Evolutionary conservation across 192 early-diverging fungal genomes (phyloP), one percentile per base, ranked within the genome.

Genomic region (Coemansia sp.): DNA sequence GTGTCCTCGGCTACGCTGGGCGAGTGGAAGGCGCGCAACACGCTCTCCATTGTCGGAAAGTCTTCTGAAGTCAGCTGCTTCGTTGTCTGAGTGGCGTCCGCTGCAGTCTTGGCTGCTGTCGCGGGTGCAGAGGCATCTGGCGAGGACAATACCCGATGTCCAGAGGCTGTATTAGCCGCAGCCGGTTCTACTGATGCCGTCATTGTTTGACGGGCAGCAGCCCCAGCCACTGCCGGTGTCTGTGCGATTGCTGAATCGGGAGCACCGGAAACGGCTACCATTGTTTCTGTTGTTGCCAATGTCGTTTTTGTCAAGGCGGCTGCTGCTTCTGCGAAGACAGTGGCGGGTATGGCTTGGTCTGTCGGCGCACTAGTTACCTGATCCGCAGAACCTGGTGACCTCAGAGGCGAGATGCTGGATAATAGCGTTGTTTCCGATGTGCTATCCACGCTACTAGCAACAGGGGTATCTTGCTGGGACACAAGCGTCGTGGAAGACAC

Each of bases 1-100:
- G 63, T 69, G 26, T 75, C 78, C 12, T 51, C 48, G 0, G 68
- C 43, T 7, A 81, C 78, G n/a, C 65, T 30, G 33, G 58, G 46
- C 20, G 66, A 72, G 16, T 62, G 49, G 66, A 81, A 81, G n/a
- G 59, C 66, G 35, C 53, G 69, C 65, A 81, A 43, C 43, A 75
- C 66, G 29, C 66, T 63, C 7, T 70, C 68, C 77, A 74, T 79
- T n/a, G 68, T 70, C 7, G 68, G 56, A 1, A 62, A 6, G 16
- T 70, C 67, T 15, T 26, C n/a, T 2, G 28, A 31, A n/a, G 39
- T 39, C 65, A 49, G 43, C 28, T 26, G 23, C 64, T 16, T 30
- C 46, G 26, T 8, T 12, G 43, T 46, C 43, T n/a, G 43, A 7
- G 43, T 20, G 20, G 43, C 43, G 20, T 46, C 18, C 4, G 43